Percentiles rank a stretch among this genome's conserved stretches.
Evolutionary conservation across 495 filamentous ascomycete species (phyloP).

Genomic region (Aspergillus diversus): DNA sequence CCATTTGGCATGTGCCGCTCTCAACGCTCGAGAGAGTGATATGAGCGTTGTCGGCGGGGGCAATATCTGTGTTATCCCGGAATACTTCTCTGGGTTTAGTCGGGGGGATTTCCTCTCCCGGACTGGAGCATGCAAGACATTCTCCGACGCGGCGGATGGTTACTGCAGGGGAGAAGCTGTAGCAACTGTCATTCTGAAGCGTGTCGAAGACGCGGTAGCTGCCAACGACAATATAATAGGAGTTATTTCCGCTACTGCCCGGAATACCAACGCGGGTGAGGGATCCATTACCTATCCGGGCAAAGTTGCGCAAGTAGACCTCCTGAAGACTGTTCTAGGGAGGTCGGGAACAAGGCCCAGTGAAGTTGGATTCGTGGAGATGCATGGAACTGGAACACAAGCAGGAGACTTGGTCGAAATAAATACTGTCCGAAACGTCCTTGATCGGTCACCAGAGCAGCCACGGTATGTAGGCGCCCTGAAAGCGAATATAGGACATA

Average conservation of each 20-base stretch:
- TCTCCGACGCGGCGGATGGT: constrained; percentile 1
- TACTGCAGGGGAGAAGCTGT: constrained; percentile 26
- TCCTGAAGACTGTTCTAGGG: constrained; percentile 47
- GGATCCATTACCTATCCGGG: constrained; percentile 47
- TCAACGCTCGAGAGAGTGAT: not conserved
- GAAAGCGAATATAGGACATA: constrained; percentile 43
- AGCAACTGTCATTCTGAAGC: constrained; percentile 45
- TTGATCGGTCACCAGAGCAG: constrained; percentile 15
- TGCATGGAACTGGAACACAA: constrained; percentile 51
- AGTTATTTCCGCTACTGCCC: constrained; percentile 37
- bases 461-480: constrained; percentile 31
- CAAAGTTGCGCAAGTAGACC: constrained; percentile 47
- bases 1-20: constrained; percentile 4
- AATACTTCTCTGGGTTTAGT: constrained; percentile 7
- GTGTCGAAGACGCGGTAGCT: constrained; percentile 45
- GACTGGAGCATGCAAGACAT: constrained; percentile 4
- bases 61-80: constrained; percentile 3
- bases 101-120: not conserved
- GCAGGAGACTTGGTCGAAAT: constrained; percentile 40
- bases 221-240: constrained; percentile 48
- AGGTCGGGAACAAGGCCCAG: constrained; percentile 47
- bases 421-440: constrained; percentile 30
- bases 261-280: constrained; percentile 46
- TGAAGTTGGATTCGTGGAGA: constrained; percentile 55
- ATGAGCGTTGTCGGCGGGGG: constrained; percentile 6